Percentiles rank a stretch among this genome's conserved stretches.
Evolutionary conservation across 768 basidiomycete species (phyloP).

Genomic region (Leccinum incarnatum): DNA sequence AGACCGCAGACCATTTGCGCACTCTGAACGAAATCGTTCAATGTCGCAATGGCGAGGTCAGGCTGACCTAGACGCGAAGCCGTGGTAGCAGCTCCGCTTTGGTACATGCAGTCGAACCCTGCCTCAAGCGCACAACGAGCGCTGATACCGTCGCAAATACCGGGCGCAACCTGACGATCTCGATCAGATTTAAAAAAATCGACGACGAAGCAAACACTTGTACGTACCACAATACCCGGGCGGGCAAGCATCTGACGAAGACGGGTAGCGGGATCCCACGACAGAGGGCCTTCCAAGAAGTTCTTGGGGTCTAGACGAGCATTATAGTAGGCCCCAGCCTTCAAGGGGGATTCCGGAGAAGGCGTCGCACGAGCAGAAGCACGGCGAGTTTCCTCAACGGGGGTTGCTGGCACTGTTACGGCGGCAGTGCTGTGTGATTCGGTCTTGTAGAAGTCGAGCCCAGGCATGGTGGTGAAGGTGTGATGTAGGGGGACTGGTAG

Average conservation of each 20-base stretch:
- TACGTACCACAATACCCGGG: conserved; percentile 71
- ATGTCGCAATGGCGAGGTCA: conserved; percentile 75
- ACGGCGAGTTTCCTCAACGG: not conserved
- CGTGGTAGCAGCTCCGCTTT: conserved; percentile 79
- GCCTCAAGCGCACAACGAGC: conserved; percentile 78
- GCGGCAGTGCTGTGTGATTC: conserved; percentile 2
- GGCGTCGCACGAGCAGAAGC: not conserved
- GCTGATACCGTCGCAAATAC: conserved; percentile 78
- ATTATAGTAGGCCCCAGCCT: conserved; percentile 52
- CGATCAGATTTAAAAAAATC: conserved; percentile 1
- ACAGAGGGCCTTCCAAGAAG: conserved; percentile 66
- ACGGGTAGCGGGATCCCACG: conserved; percentile 65
- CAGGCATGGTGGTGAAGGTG: conserved; percentile 28
- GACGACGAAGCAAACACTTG: not conserved
- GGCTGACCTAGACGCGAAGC: conserved; percentile 76
- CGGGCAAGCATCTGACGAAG: conserved; percentile 67
- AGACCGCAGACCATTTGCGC: conserved; percentile 70
- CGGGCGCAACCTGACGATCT: conserved; percentile 59
- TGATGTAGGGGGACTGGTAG: conserved; percentile 5
- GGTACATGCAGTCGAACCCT: conserved; percentile 75
- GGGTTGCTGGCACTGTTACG: conserved; percentile 1
- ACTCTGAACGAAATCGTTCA: conserved; percentile 73
- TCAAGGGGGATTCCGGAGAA: conserved; percentile 13
- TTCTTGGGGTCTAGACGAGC: conserved; percentile 66
- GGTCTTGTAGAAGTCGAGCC: conserved; percentile 32